phyloP scores from a whole-genome alignment of 306 rosid species.

The Aeschynomene evenia region DNA sequence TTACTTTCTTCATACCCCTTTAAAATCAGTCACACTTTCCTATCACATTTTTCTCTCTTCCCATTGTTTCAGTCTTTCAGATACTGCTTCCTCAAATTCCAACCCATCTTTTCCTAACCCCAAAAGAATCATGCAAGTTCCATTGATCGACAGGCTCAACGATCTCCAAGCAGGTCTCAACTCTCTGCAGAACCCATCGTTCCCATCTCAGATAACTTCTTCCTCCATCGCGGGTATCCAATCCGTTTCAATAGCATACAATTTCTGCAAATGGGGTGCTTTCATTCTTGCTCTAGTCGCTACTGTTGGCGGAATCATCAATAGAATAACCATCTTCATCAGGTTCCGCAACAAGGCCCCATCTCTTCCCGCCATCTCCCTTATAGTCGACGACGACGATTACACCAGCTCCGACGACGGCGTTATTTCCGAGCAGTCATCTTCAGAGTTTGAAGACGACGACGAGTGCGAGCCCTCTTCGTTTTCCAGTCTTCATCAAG shows the following conservation, averaged over 20 bases:
- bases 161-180: constrained; percentile 43
- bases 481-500: constrained; percentile 7
- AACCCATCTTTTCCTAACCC: neutral
- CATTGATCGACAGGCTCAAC: constrained; percentile 59
- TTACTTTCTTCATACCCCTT: neutral
- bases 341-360: constrained; percentile 31
- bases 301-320: constrained; percentile 57
- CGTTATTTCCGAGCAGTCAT: constrained; percentile 20
- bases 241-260: constrained; percentile 38
- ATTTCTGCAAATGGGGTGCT: constrained; percentile 85
- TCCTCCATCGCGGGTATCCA: constrained; percentile 36
- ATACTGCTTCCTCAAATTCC: neutral
- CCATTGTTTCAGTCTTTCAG: neutral
- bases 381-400: constrained; percentile 31
- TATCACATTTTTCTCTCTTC: neutral
- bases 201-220: constrained; percentile 34
- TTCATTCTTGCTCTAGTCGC: constrained; percentile 67
- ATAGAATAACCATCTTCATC: constrained; percentile 47
- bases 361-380: constrained; percentile 29
- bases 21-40: constrained; percentile 9
- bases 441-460: constrained; percentile 43
- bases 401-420: constrained; percentile 26
- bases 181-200: constrained; percentile 43
- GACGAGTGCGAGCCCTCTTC: constrained; percentile 22
- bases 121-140: constrained; percentile 59